Conservation (phyloP, 805 yeast species). For the Suhomyces kilbournensis region DNA sequence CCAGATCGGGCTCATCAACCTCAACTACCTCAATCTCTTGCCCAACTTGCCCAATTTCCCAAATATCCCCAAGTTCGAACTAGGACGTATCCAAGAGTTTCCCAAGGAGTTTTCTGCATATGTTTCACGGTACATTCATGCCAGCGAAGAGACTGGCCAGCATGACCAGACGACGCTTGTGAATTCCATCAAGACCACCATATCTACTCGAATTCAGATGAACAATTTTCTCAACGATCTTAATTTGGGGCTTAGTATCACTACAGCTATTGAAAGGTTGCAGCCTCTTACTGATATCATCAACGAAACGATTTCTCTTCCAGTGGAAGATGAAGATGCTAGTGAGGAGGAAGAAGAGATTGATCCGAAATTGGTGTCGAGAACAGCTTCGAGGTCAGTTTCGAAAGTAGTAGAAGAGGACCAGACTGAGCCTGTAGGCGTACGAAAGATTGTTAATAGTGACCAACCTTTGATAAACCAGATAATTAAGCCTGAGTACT, state of each 20-base stretch:
- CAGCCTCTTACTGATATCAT: constrained; percentile 46
- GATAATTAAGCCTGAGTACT: constrained; percentile 46
- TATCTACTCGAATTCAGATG: constrained; percentile 43
- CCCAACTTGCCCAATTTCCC: constrained; percentile 24
- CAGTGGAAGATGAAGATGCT: constrained; percentile 41
- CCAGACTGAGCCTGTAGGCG: constrained; percentile 54
- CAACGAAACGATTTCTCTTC: constrained; percentile 46
- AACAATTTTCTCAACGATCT: constrained; percentile 38
- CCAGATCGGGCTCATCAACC: constrained; percentile 47
- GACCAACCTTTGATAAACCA: constrained; percentile 50
- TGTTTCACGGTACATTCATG: constrained; percentile 24
- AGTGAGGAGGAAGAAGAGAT: constrained; percentile 23
- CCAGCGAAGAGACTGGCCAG: constrained; percentile 6
- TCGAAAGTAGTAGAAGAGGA: constrained; percentile 11
- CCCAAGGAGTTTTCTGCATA: constrained; percentile 31
- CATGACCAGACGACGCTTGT: constrained; percentile 19
- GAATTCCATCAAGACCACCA: constrained; percentile 36
- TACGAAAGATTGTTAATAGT: constrained; percentile 45
- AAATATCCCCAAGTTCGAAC: constrained; percentile 21
- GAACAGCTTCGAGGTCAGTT: background rate
- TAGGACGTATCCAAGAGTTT: constrained; percentile 21
- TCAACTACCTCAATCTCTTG: constrained; percentile 22
- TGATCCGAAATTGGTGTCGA: background rate
- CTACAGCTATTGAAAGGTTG: constrained; percentile 51
- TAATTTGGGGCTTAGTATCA: constrained; percentile 45